Conservation (phyloP, 371 early-diverging fungal genomes). For the Apophysomyces sp. region DNA sequence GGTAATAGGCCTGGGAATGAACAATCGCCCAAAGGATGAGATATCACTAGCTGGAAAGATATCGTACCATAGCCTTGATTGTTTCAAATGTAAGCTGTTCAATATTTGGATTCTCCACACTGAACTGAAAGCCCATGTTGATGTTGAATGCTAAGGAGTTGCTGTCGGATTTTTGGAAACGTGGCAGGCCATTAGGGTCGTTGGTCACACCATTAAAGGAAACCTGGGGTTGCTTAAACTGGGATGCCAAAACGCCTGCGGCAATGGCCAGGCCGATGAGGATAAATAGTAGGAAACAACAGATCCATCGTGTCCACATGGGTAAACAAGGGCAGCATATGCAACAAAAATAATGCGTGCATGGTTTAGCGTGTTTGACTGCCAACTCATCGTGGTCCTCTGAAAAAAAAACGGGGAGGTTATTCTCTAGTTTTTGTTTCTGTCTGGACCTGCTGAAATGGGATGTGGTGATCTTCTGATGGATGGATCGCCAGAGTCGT, state of each 20-base stretch:
- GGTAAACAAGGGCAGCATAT: slow-evolving; percentile 28
- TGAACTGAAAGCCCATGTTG: slow-evolving; percentile 28
- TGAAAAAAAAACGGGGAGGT: too few relatives aligned
- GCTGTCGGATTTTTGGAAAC: slow-evolving; percentile 5
- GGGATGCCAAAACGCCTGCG: slow-evolving; percentile 17
- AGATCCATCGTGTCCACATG: slow-evolving; percentile 21
- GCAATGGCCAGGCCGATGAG: slow-evolving; percentile 13
- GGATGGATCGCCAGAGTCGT: neutral
- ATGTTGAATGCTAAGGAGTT: slow-evolving; percentile 12
- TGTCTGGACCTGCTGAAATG: neutral
- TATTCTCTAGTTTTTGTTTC: neutral
- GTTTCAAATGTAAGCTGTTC: slow-evolving; percentile 33
- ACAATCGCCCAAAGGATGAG: neutral
- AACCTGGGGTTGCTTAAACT: slow-evolving; percentile 25
- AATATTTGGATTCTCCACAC: slow-evolving; percentile 35
- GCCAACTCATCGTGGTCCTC: neutral
- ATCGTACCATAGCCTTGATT: slow-evolving; percentile 32
- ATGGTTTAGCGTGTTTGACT: neutral
- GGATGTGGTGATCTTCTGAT: neutral
- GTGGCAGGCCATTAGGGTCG: slow-evolving; percentile 13
- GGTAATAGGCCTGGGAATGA: slow-evolving; percentile 41
- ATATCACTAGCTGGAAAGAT: neutral
- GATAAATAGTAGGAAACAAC: slow-evolving; percentile 18
- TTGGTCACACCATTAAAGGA: slow-evolving; percentile 17
- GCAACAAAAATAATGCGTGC: slow-evolving; percentile 14